phyloP scores from a whole-genome alignment of 805 yeast genomes.

The Metschnikowia peoriensis region DNA sequence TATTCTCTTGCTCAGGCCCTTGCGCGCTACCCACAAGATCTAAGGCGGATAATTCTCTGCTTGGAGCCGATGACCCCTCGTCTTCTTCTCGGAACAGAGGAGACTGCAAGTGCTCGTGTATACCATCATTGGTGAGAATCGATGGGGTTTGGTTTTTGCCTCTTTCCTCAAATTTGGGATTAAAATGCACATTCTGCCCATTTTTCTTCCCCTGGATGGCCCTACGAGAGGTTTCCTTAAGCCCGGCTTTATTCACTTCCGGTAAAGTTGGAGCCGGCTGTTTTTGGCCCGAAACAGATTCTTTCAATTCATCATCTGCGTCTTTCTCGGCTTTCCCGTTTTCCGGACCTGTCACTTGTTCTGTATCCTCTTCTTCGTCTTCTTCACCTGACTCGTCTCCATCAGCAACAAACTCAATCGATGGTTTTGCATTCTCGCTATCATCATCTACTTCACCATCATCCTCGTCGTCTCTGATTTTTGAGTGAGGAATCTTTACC shows the following conservation, averaged over 20 bases:
- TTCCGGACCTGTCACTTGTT: conserved; percentile 10
- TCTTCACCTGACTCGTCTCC: conserved; percentile 17
- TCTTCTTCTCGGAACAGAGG: conserved; percentile 33
- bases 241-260: conserved; percentile 5
- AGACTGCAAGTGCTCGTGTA: conserved; percentile 33
- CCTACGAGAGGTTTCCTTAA: conserved; percentile 1
- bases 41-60: conserved; percentile 1
- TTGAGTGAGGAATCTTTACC: conserved; percentile 67
- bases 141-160: conserved; percentile 28
- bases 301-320: not conserved
- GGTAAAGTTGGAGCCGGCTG: conserved; percentile 4
- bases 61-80: conserved; percentile 13
- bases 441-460: conserved; percentile 37
- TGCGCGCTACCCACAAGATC: not conserved
- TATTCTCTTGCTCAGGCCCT: not conserved
- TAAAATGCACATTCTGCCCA: conserved; percentile 7
- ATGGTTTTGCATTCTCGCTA: conserved; percentile 42
- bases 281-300: not conserved
- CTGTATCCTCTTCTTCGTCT: conserved; percentile 20
- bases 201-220: conserved; percentile 2
- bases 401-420: conserved; percentile 59
- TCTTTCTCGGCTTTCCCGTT: conserved; percentile 6
- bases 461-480: conserved; percentile 62
- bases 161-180: conserved; percentile 3
- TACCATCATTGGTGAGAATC: conserved; percentile 36